Base-by-base conservation (phyloP, 1,284 basidiomycete genomes). In the Fomitopsis palustris region DNA sequence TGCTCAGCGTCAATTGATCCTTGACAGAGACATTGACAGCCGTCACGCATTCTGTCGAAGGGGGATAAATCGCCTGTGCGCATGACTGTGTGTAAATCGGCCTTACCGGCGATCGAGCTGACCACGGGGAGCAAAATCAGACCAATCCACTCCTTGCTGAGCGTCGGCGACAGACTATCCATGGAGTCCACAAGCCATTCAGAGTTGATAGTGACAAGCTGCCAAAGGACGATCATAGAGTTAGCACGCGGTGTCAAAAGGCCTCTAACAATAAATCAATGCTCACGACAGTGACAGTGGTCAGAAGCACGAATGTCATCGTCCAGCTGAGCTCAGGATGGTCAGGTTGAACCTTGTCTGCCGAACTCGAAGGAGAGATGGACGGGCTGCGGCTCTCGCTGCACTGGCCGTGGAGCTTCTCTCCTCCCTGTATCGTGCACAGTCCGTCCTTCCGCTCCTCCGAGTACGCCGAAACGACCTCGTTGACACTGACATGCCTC, bases 71-170 rank as follows among this genome's bases (percentile, higher is more conserved):
- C 1, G 33, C 17, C 1, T 17, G 4, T 1, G 31, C 4, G 37
- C 49, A 35, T 51, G 31, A 67, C 62, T 51, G 55, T 2, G 60
- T 31, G 14, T 35, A 23, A 49, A 5, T 27, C n/a, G 31, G 33
- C 66, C 73, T 29, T 53, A 82, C 86, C 87, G 61, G 92, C 92
- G 7, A 92, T 81, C 58, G 92, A 93, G 55, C 90, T 91, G 31
- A 93, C 86, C 52, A 90, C 85, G 2, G 96, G 96, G 2, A 98
- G 79, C 6, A 98, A 74, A 64, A 98, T 93, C 12, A 96, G 74
- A 2, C 86, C 93, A 53, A 95, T 82, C 78, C 93, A 96, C 67
- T 92, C 87, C 67, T 88, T 87, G 67, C 80, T 80, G 65, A 93
- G 80, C 33, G 77, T 76, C 0, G 71, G 72, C 0, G 90, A 89